phyloP scores from a whole-genome alignment of 148 eudicot species.

The Diospyros lotus region DNA sequence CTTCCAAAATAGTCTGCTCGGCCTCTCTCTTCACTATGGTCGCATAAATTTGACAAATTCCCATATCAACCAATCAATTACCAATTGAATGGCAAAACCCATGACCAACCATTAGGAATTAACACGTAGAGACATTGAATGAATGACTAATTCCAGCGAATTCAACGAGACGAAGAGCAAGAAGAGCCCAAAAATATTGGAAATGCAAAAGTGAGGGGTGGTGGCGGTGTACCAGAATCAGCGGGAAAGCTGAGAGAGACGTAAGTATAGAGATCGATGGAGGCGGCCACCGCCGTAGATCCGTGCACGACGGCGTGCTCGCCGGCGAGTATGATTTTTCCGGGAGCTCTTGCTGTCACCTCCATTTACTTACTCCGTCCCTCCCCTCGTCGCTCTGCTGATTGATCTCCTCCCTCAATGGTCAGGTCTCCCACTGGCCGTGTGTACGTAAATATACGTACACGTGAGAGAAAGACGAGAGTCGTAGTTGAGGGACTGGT shows the following conservation, averaged over 20 bases:
- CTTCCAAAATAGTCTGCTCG: too few relatives aligned
- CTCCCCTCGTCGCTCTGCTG: neutral
- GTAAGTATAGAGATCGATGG: conserved; percentile 79
- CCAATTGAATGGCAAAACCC: too few relatives aligned
- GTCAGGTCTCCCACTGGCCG: too few relatives aligned
- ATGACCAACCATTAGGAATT: neutral
- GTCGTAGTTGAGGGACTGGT: too few relatives aligned
- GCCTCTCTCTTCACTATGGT: too few relatives aligned
- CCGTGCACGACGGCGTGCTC: conserved; percentile 97
- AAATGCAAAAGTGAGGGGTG: neutral
- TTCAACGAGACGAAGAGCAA: neutral
- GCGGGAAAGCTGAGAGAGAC: conserved; percentile 49
- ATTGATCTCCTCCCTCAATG: neutral
- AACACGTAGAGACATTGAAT: neutral
- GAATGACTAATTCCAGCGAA: neutral
- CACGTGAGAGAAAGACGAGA: too few relatives aligned
- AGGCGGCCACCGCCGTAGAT: conserved; percentile 85
- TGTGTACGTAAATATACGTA: neutral
- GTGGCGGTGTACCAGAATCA: conserved; percentile 33
- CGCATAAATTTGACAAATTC: too few relatives aligned
- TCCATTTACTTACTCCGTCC: conserved; percentile 38
- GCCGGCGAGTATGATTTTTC: conserved; percentile 91
- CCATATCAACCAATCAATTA: too few relatives aligned
- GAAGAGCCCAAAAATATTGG: neutral
- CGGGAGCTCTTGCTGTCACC: conserved; percentile 82